Percentiles rank a stretch among this genome's conserved stretches.
These are phyloP conservation scores for Meyerozyma athensensis DNA, from an alignment of 1,139 yeast species.

Conservation along the genomic window DNA sequence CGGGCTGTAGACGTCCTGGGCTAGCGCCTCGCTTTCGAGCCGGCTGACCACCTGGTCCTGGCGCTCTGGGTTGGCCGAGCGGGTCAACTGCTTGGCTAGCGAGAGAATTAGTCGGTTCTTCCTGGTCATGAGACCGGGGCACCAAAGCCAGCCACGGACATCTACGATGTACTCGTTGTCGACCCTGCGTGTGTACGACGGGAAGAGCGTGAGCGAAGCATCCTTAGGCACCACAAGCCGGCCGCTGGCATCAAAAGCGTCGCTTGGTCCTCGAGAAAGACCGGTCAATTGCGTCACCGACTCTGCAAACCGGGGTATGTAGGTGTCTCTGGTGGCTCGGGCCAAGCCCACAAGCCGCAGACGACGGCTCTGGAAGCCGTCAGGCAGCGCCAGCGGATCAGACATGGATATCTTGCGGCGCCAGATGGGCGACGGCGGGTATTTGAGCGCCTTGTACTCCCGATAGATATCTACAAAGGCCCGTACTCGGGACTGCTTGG, in stretches of 20 bases:
- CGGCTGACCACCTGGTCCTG: conserved; percentile 24
- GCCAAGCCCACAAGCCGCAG: conserved; percentile 44
- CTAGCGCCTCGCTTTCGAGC: conserved; percentile 26
- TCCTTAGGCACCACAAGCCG: conserved; percentile 33
- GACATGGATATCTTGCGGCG: conserved; percentile 6
- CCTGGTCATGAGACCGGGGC: conserved; percentile 68
- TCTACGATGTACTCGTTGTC: conserved; percentile 46
- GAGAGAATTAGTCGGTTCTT: conserved; percentile 66
- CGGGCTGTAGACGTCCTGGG: conserved; percentile 23
- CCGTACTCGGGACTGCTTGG: not conserved
- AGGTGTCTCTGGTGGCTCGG: conserved; percentile 52
- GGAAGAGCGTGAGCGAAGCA: conserved; percentile 45
- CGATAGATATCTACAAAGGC: conserved; percentile 17
- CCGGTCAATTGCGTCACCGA: conserved; percentile 45
- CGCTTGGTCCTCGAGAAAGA: conserved; percentile 35
- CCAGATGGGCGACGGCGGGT: too few relatives aligned
- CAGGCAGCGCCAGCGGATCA: not conserved
- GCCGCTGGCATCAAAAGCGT: conserved; percentile 30
- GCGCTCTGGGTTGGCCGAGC: conserved; percentile 22
- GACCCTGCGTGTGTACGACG: conserved; percentile 53
- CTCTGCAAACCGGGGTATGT: conserved; percentile 48
- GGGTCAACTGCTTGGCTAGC: conserved; percentile 66
- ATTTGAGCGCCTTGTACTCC: conserved; percentile 24
- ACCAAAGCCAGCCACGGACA: conserved; percentile 68
- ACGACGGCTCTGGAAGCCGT: conserved; percentile 20